phyloP scores from a whole-genome alignment of 345 rosid species.

The Kandelia obovata region DNA sequence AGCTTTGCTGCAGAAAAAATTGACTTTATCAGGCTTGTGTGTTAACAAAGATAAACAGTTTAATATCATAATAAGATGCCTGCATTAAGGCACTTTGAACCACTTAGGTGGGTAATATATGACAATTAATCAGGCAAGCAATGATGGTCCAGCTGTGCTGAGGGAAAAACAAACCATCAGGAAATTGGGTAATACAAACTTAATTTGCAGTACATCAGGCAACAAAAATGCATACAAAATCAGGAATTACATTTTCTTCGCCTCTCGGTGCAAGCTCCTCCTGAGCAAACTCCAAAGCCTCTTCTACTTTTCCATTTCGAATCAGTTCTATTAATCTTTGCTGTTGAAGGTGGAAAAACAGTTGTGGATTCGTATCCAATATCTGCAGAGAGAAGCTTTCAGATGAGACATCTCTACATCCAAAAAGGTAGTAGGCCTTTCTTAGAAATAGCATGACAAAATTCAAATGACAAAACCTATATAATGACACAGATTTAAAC shows the following conservation, averaged over 20 bases:
- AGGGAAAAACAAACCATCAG: background rate
- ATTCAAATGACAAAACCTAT: background rate
- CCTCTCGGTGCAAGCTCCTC: constrained; percentile 99
- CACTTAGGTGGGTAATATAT: background rate
- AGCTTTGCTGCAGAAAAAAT: constrained; percentile 45
- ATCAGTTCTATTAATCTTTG: constrained; percentile 94
- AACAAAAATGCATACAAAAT: background rate
- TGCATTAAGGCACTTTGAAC: background rate
- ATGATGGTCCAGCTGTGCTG: background rate
- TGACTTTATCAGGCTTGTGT: background rate
- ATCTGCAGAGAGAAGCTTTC: constrained; percentile 45
- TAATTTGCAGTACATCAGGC: background rate
- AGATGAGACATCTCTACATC: constrained; percentile 12
- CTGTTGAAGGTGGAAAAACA: constrained; percentile 98
- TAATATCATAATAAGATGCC: background rate
- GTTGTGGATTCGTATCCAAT: constrained; percentile 86
- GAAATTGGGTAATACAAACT: background rate
- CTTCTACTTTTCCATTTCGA: constrained; percentile 84
- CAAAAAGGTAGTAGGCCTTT: background rate
- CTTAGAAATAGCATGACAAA: background rate
- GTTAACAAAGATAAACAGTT: background rate
- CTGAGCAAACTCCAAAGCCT: constrained; percentile 97
- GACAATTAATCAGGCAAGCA: background rate
- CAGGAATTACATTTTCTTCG: constrained; percentile 60
- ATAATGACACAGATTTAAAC: no score